phyloP scores from a whole-genome alignment of 108 stramenopile species.

The Cyclotella sp. region DNA sequence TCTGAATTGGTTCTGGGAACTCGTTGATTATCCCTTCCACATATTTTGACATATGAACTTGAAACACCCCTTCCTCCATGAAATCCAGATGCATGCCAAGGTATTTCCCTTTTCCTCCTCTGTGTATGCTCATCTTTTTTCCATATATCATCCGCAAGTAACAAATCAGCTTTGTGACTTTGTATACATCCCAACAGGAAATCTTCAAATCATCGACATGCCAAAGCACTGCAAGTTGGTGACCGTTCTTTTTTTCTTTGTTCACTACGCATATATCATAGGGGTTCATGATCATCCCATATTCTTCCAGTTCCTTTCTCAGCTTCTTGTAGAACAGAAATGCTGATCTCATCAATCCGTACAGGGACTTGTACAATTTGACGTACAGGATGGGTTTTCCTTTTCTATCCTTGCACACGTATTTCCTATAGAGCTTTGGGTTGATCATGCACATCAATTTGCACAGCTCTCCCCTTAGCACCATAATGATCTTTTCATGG shows the following conservation, averaged over 20 bases:
- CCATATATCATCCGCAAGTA: no score
- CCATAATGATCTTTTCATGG: slow-evolving; percentile 37
- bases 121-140: no score
- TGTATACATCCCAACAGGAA: slow-evolving; percentile 34
- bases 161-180: slow-evolving; percentile 15
- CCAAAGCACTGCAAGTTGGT: background rate
- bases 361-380: slow-evolving; percentile 48
- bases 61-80: no score
- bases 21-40: no score
- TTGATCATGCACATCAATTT: background rate
- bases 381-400: slow-evolving; percentile 51
- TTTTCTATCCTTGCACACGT: background rate
- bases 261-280: slow-evolving; percentile 69
- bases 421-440: background rate
- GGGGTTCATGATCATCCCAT: slow-evolving; percentile 58
- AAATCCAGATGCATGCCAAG: no score
- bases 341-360: slow-evolving; percentile 16
- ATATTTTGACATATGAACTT: no score
- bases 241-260: slow-evolving; percentile 24
- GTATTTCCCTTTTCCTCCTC: no score
- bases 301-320: slow-evolving; percentile 15
- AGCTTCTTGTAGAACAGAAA: slow-evolving; percentile 21
- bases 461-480: slow-evolving; percentile 20
- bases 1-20: no score
- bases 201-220: slow-evolving; percentile 32